Evolutionary conservation across 768 basidiomycete genomes (phyloP).

Genomic region (Suillus plorans): DNA sequence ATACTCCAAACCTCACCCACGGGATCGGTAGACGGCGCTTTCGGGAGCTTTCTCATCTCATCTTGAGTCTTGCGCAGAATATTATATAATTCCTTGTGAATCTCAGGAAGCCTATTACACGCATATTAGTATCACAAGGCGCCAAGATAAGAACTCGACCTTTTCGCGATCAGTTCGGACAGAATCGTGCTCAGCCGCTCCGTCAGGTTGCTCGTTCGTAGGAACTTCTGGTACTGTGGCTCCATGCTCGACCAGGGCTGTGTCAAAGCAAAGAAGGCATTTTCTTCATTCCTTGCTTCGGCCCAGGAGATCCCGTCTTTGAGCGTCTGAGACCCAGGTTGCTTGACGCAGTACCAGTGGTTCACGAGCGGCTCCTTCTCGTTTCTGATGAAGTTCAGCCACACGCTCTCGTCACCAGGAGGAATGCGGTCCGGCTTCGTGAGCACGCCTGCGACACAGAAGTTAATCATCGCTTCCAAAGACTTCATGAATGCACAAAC

Average conservation of each 20-base stretch:
- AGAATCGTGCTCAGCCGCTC: slow-evolving; percentile 58
- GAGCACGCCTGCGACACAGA: slow-evolving; percentile 50
- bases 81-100: slow-evolving; percentile 55
- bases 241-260: slow-evolving; percentile 59
- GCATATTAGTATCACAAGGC: slow-evolving; percentile 4
- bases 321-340: slow-evolving; percentile 31
- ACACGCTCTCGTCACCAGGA: slow-evolving; percentile 29
- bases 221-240: slow-evolving; percentile 44
- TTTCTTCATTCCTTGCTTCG: slow-evolving; percentile 56
- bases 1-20: slow-evolving; percentile 53
- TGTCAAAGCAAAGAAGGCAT: slow-evolving; percentile 53
- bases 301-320: slow-evolving; percentile 44
- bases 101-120: slow-evolving; percentile 53
- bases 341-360: slow-evolving; percentile 41
- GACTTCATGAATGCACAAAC: slow-evolving; percentile 50
- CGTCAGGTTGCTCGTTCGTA: slow-evolving; percentile 58
- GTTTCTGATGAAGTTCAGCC: slow-evolving; percentile 58
- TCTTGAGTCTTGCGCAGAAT: slow-evolving; percentile 41
- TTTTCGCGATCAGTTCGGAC: slow-evolving; percentile 59
- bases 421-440: slow-evolving; percentile 70
- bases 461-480: slow-evolving; percentile 36
- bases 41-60: slow-evolving; percentile 38
- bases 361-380: slow-evolving; percentile 37
- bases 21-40: slow-evolving; percentile 54
- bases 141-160: slow-evolving; percentile 36